Evolutionary conservation across 805 yeast species (phyloP).

Genomic region (Lipomyces starkeyi): DNA sequence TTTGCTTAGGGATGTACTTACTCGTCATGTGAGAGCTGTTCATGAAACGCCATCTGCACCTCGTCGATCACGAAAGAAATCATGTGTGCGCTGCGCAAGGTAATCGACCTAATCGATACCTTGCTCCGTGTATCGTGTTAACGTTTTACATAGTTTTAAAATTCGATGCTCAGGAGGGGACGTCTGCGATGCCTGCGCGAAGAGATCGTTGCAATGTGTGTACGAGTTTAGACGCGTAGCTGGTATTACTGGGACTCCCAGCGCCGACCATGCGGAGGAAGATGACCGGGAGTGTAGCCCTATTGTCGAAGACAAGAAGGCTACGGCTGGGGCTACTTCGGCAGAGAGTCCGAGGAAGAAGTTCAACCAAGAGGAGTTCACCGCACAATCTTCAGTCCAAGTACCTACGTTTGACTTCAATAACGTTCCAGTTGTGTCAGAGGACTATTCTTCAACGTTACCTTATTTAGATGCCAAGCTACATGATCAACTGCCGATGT

Average conservation of each 20-base stretch:
- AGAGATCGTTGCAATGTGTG: conserved; percentile 32
- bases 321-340: neutral
- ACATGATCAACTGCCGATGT: neutral
- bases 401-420: neutral
- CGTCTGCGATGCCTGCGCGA: conserved; percentile 38
- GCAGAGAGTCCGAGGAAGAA: neutral
- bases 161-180: conserved; percentile 40
- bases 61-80: conserved; percentile 29
- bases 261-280: conserved; percentile 6
- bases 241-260: neutral
- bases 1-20: conserved; percentile 20
- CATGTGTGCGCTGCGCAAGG: conserved; percentile 31
- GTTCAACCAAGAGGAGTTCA: neutral
- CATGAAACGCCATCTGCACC: conserved; percentile 29
- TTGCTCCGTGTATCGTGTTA: neutral
- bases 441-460: neutral
- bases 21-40: conserved; percentile 31
- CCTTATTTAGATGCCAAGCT: neutral
- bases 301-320: neutral
- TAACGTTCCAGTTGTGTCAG: neutral
- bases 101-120: neutral
- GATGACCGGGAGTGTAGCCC: neutral
- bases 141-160: conserved; percentile 23
- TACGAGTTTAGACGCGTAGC: conserved; percentile 25
- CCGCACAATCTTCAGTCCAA: neutral